A percentile compares a stretch with the other conserved stretches of the same genome.
Evolutionary conservation across 352 stramenopile genomes (phyloP).

Genomic region (Phytophthora boehmeriae): DNA sequence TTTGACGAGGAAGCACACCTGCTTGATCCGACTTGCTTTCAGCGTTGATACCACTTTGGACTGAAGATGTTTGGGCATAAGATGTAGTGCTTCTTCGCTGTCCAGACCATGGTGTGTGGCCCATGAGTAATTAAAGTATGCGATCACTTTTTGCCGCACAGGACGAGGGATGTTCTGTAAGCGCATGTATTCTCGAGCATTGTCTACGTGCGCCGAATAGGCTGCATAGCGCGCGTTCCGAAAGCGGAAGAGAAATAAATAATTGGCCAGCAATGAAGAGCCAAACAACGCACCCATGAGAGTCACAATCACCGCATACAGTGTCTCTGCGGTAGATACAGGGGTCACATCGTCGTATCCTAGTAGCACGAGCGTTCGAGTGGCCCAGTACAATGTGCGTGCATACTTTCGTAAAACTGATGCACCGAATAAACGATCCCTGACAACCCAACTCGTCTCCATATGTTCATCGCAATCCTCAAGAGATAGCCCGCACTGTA

Average conservation of each 20-base stretch:
- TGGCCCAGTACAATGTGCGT: slow-evolving; percentile 62
- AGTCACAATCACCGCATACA: slow-evolving; percentile 54
- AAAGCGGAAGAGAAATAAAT: slow-evolving; percentile 73
- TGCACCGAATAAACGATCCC: slow-evolving; percentile 51
- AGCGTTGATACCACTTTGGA: slow-evolving; percentile 64
- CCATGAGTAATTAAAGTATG: slow-evolving; percentile 74
- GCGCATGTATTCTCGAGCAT: slow-evolving; percentile 74
- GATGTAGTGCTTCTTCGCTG: slow-evolving; percentile 54
- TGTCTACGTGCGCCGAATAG: slow-evolving; percentile 65
- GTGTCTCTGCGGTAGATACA: slow-evolving; percentile 53
- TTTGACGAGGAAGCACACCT: slow-evolving; percentile 70
- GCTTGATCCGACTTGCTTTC: slow-evolving; percentile 67
- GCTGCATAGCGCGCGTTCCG: slow-evolving; percentile 55
- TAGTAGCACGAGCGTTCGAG: slow-evolving; percentile 59
- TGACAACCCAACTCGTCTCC: slow-evolving; percentile 67
- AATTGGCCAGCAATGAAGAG: slow-evolving; percentile 63
- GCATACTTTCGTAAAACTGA: slow-evolving; percentile 54
- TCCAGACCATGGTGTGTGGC: slow-evolving; percentile 61
- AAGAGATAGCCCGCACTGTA: slow-evolving; percentile 51
- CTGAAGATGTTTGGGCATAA: slow-evolving; percentile 65
- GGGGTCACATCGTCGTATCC: slow-evolving; percentile 78
- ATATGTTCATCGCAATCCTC: slow-evolving; percentile 40
- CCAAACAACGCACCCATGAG: slow-evolving; percentile 60
- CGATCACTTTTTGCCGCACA: slow-evolving; percentile 52
- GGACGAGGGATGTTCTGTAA: slow-evolving; percentile 56